Percentiles rank a stretch among this genome's conserved stretches.
phyloP scores from a whole-genome alignment of 2,329 filamentous ascomycete genomes.

The Helotiales sp. region DNA sequence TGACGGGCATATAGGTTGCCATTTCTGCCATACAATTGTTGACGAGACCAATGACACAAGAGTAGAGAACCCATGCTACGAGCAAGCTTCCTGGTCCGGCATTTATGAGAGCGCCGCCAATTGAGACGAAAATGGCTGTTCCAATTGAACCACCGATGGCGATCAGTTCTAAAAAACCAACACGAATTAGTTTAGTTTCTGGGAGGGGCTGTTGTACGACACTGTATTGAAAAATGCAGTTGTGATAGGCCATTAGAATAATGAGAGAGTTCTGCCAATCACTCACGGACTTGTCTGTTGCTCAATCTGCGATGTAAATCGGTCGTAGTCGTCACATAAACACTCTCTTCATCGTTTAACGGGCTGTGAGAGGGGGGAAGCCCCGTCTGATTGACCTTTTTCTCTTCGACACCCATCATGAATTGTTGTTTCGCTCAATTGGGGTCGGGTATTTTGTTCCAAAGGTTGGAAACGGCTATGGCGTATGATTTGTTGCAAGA shows the following conservation, averaged over 20 bases:
- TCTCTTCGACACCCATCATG: constrained; percentile 7
- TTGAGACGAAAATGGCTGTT: constrained; percentile 15
- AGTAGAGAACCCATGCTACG: constrained; percentile 11
- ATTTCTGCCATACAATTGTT: constrained; percentile 38
- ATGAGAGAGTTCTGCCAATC: neutral
- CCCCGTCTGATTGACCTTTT: neutral
- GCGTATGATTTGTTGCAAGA: neutral
- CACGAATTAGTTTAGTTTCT: neutral
- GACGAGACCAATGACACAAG: constrained; percentile 9
- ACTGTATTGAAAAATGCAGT: neutral
- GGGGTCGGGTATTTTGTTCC: too few species aligned
- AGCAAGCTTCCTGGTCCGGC: constrained; percentile 12
- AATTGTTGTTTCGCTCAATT: neutral
- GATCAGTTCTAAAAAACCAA: neutral
- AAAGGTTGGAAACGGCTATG: neutral
- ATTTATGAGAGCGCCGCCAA: constrained; percentile 11
- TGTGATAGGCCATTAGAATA: neutral
- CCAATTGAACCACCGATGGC: constrained; percentile 18
- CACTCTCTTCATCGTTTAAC: neutral
- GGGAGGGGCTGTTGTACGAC: neutral
- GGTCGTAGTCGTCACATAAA: constrained; percentile 1
- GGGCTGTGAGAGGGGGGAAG: neutral
- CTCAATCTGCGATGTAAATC: constrained; percentile 1
- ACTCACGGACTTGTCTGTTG: constrained; percentile 7
- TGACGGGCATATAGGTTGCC: constrained; percentile 15